phyloP scores from a whole-genome alignment of 768 basidiomycete genomes.

The Pholiota conissans region DNA sequence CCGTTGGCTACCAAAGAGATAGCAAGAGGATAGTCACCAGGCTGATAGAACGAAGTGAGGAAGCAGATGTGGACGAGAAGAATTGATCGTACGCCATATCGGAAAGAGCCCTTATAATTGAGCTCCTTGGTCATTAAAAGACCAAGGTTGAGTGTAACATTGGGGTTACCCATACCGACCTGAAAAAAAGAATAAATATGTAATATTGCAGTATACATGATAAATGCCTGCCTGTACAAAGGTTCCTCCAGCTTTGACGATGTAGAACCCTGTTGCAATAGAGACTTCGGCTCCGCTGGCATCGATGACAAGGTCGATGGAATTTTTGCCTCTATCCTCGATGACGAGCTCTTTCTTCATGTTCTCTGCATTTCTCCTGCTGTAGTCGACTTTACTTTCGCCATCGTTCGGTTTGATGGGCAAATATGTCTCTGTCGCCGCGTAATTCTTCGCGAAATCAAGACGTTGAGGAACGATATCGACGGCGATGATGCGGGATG shows the following conservation, averaged over 20 bases:
- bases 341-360: slow-evolving; percentile 70
- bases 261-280: slow-evolving; percentile 80
- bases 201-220: neutral
- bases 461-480: slow-evolving; percentile 78
- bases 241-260: slow-evolving; percentile 76
- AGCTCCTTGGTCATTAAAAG: slow-evolving; percentile 77
- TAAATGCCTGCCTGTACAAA: slow-evolving; percentile 56
- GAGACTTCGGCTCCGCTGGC: slow-evolving; percentile 93
- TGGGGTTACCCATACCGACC: slow-evolving; percentile 86
- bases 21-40: slow-evolving; percentile 84
- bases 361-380: slow-evolving; percentile 64
- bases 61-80: neutral
- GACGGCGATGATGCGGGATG: slow-evolving; percentile 79
- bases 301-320: slow-evolving; percentile 87
- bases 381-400: slow-evolving; percentile 72
- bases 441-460: slow-evolving; percentile 83
- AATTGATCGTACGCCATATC: slow-evolving; percentile 62
- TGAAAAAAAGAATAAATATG: slow-evolving; percentile 24
- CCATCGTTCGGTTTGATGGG: slow-evolving; percentile 61
- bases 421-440: slow-evolving; percentile 73
- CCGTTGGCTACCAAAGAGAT: slow-evolving; percentile 83
- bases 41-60: slow-evolving; percentile 36
- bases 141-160: slow-evolving; percentile 74
- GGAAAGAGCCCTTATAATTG: slow-evolving; percentile 87
- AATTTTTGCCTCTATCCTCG: slow-evolving; percentile 64